Evolutionary conservation across 169 alveolate species (phyloP).

Genomic region (Cryptosporidium muris): DNA sequence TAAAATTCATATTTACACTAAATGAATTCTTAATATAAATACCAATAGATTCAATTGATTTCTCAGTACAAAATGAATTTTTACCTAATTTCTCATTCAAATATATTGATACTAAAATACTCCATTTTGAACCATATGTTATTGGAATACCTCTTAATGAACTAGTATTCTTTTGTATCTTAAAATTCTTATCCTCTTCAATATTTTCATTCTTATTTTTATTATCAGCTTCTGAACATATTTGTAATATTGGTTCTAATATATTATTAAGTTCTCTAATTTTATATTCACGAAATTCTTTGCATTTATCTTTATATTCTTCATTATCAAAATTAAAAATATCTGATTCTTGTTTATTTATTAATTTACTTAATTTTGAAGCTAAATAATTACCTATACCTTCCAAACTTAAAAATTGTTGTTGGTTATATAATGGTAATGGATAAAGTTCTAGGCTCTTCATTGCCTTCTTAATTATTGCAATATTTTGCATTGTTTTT

Average conservation of each 20-base stretch:
- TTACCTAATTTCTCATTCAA: conserved; percentile 3
- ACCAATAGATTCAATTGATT: conserved; percentile 13
- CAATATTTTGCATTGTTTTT: conserved; percentile 44
- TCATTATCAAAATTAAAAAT: neutral
- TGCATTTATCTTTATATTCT: conserved; percentile 9
- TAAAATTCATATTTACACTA: conserved; percentile 16
- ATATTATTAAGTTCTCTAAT: conserved; percentile 21
- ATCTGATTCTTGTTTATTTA: neutral
- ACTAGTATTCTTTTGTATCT: neutral
- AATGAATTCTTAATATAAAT: neutral
- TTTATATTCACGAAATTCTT: conserved; percentile 16
- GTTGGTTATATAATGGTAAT: conserved; percentile 24
- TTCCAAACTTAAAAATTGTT: conserved; percentile 43
- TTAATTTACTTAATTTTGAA: conserved; percentile 19
- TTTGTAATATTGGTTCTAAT: conserved; percentile 19
- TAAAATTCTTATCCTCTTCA: neutral
- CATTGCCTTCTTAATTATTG: conserved; percentile 59
- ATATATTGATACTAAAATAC: conserved; percentile 19
- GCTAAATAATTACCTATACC: conserved; percentile 62
- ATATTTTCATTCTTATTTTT: neutral
- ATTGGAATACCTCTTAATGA: neutral
- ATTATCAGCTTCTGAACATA: conserved; percentile 32
- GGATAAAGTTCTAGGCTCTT: conserved; percentile 54
- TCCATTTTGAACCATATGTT: conserved; percentile 51
- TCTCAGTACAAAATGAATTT: neutral